Percentiles rank a stretch among this genome's conserved stretches.
phyloP scores from a whole-genome alignment of 306 rosid genomes.

The Luffa aegyptiaca region DNA sequence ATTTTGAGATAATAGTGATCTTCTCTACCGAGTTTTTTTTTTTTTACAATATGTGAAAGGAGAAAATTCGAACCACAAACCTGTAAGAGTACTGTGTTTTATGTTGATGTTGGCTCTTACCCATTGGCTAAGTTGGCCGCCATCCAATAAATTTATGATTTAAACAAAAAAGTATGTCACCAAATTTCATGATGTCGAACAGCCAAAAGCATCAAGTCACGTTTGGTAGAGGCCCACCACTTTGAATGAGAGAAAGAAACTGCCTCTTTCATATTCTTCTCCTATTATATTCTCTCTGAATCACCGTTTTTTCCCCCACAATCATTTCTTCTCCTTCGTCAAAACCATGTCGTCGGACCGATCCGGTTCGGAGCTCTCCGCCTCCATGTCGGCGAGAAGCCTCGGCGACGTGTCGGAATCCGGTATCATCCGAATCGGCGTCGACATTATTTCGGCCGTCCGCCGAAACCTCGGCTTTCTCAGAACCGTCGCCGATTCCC shows the following conservation, averaged over 20 bases:
- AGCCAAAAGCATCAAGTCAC: not conserved
- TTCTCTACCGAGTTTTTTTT: too few species aligned
- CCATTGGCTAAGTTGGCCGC: too few species aligned
- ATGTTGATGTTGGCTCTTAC: too few species aligned
- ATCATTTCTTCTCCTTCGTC: not conserved
- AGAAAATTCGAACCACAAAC: too few species aligned
- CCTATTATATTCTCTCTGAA: not conserved
- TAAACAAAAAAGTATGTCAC: not conserved
- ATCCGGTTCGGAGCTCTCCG: slow-evolving; percentile 24
- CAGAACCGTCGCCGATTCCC: slow-evolving; percentile 38
- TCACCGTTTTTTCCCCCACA: not conserved
- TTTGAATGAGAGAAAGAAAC: not conserved
- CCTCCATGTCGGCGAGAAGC: slow-evolving; percentile 33
- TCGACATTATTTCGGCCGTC: slow-evolving; percentile 66
- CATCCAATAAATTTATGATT: too few species aligned
- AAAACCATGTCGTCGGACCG: slow-evolving; percentile 31
- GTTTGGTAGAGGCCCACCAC: not conserved
- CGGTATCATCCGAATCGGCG: slow-evolving; percentile 25
- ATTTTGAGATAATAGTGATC: too few species aligned
- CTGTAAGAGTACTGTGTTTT: too few species aligned
- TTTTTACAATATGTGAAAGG: too few species aligned
- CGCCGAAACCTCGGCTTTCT: slow-evolving; percentile 46
- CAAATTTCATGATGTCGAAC: not conserved
- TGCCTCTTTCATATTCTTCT: not conserved
- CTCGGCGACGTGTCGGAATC: slow-evolving; percentile 44